Evolutionary conservation across 352 stramenopile genomes (phyloP), one percentile per base, ranked within the genome.

Genomic region (Pythium brachiatum): DNA sequence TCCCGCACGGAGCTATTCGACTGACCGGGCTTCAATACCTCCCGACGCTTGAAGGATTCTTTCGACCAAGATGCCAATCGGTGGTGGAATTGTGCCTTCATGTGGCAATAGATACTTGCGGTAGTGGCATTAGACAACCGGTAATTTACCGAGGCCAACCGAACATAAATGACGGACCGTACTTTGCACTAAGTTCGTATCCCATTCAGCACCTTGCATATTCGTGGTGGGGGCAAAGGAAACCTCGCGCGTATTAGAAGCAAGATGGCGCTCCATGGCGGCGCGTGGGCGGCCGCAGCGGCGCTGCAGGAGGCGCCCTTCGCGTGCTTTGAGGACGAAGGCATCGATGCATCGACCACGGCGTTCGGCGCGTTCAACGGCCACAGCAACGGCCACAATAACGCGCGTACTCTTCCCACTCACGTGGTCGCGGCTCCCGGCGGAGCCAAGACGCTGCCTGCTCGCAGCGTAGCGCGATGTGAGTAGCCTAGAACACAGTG

Each of bases 291-390:
- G 34, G 41, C 72, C 66, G 72, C 57, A 31, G 68, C 76, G 65
- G 60, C 75, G 57, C 74, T 89, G 25, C 80, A 89, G 73, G 78
- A 89, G 61, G 76, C 77, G 60, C 78, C 81, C 41, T 89, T 89
- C 66, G 80, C 82, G 67, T 83, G 75, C 69, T 89, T 91, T 54
- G 82, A 91, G 48, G 78, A 87, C 65, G 75, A 77, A 15, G 76
- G 86, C 41, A 60, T 70, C 52, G 57, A 66, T 16, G 54, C 34
- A 23, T 25, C 27, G 34, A 36, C 32, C 7, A 27, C 16, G 9
- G 53, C 39, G 39, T 47, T 47, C 11, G 39, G 39, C 15, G 18
- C 39, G 39, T 26, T 47, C 39, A 27, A 27, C 18, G 39, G n/a
- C 4, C 39, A 47, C 16, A 26, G 39, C 4, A 47, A 25, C 39